A percentile compares a stretch with the other conserved stretches of the same genome.
phyloP scores from a whole-genome alignment of 1,284 basidiomycete species.

The Apiotrichum siamense region DNA sequence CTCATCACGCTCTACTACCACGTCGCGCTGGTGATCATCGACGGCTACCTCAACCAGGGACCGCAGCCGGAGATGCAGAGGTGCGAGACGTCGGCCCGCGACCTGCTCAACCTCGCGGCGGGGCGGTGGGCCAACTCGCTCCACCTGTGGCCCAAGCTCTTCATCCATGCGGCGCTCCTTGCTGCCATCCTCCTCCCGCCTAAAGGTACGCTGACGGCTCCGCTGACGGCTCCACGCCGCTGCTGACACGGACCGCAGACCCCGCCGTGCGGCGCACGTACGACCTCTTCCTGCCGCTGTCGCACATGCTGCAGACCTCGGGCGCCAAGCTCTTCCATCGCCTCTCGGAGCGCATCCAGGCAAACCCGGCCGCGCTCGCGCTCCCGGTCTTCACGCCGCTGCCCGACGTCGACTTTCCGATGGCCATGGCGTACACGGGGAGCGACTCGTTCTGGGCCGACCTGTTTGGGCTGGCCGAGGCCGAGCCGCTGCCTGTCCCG shows the following conservation, averaged over 20 bases:
- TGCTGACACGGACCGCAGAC: no score
- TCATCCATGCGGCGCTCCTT: conserved; percentile 14
- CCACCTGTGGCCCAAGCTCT: conserved; percentile 19
- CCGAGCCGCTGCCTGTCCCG: not conserved
- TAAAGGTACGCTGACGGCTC: conserved; percentile 10
- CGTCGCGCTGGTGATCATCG: conserved; percentile 10
- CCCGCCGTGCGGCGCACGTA: conserved; percentile 1
- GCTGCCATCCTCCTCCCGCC: conserved; percentile 9
- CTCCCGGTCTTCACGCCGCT: conserved; percentile 1
- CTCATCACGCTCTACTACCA: conserved; percentile 17
- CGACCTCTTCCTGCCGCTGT: conserved; percentile 11
- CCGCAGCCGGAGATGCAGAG: not conserved
- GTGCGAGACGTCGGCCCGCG: conserved; percentile 7
- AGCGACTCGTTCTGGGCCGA: conserved; percentile 13
- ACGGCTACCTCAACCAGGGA: conserved; percentile 15
- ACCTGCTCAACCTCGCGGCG: conserved; percentile 12
- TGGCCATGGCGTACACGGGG: conserved; percentile 14
- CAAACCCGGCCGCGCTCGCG: no score
- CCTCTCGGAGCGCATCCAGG: conserved; percentile 5
- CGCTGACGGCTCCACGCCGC: no score
- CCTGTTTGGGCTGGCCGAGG: conserved; percentile 8
- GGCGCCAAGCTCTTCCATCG: conserved; percentile 12
- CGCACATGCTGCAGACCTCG: conserved; percentile 9
- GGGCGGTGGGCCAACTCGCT: conserved; percentile 13
- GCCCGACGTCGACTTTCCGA: conserved; percentile 6